Evolutionary conservation across 257 asterid species (phyloP).

Genomic region (Ligustrum vulgare): DNA sequence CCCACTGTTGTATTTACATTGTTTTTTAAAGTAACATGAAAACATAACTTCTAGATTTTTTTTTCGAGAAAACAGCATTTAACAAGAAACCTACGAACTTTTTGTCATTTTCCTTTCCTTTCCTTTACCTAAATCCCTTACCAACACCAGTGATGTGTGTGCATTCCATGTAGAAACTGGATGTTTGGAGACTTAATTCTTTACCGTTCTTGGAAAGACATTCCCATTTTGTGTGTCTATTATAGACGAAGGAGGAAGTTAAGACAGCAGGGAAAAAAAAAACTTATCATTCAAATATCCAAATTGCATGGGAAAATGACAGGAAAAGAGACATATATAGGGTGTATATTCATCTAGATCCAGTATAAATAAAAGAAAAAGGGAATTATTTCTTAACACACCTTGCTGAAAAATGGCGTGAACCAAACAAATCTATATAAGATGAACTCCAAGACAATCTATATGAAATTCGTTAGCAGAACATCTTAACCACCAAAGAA

Average conservation of each 20-base stretch:
- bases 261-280: too few species aligned
- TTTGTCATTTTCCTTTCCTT: too few species aligned
- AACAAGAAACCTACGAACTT: not conserved
- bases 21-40: not conserved
- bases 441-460: not conserved
- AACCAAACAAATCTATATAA: not conserved
- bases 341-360: too few species aligned
- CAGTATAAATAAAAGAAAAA: too few species aligned
- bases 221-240: too few species aligned
- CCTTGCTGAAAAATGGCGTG: too few species aligned
- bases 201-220: not conserved
- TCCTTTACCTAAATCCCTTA: too few species aligned
- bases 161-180: not conserved
- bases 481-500: conserved; percentile 14
- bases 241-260: too few species aligned
- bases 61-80: not conserved
- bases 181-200: not conserved
- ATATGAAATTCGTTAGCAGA: not conserved
- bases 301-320: not conserved
- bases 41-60: too few species aligned
- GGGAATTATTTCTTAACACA: too few species aligned
- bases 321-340: not conserved
- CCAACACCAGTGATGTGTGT: not conserved
- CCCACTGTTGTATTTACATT: not conserved
- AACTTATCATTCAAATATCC: not conserved